Evolutionary conservation across 352 stramenopile genomes (phyloP).

Genomic region (Halophytophthora polymorphica): DNA sequence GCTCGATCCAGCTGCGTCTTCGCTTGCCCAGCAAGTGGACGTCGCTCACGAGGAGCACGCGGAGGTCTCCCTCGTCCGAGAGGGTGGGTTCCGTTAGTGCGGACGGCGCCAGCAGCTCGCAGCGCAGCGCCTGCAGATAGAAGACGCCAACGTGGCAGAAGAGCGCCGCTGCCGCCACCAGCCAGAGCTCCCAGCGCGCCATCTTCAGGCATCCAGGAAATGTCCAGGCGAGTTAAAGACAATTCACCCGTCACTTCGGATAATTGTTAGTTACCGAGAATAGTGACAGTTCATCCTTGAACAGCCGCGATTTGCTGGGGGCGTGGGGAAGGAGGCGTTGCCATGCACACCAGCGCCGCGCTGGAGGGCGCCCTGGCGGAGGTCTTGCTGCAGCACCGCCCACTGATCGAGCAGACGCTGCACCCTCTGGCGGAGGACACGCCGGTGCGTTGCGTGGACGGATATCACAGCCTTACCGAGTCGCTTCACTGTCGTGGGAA

Average conservation of each 20-base stretch:
- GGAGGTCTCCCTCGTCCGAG: slow-evolving; percentile 11
- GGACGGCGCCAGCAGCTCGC: slow-evolving; percentile 15
- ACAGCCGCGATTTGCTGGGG: too few species aligned
- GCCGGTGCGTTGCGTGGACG: slow-evolving; percentile 12
- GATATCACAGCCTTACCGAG: background rate
- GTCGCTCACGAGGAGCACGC: slow-evolving; percentile 63
- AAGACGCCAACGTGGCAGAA: slow-evolving; percentile 56
- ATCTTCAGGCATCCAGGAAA: slow-evolving; percentile 1
- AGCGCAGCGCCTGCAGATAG: slow-evolving; percentile 51
- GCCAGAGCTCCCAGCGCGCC: slow-evolving; percentile 16
- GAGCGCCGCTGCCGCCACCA: slow-evolving; percentile 23
- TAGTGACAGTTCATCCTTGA: too few species aligned
- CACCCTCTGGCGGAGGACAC: slow-evolving; percentile 30
- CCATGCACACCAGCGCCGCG: slow-evolving; percentile 5
- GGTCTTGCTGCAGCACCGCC: slow-evolving; percentile 41
- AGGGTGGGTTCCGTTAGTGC: background rate
- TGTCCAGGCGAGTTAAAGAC: too few species aligned
- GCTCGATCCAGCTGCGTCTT: slow-evolving; percentile 48
- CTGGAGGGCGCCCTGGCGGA: slow-evolving; percentile 34
- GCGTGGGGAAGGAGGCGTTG: too few species aligned
- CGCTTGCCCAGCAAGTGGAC: slow-evolving; percentile 74
- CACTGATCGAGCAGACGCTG: slow-evolving; percentile 34
- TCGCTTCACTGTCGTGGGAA: background rate
- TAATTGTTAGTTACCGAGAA: too few species aligned
- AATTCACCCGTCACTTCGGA: too few species aligned